A percentile compares a stretch with the other conserved stretches of the same genome.
Evolutionary conservation across 2,329 filamentous ascomycete genomes (phyloP).

Genomic region (Penicillium olsonii): DNA sequence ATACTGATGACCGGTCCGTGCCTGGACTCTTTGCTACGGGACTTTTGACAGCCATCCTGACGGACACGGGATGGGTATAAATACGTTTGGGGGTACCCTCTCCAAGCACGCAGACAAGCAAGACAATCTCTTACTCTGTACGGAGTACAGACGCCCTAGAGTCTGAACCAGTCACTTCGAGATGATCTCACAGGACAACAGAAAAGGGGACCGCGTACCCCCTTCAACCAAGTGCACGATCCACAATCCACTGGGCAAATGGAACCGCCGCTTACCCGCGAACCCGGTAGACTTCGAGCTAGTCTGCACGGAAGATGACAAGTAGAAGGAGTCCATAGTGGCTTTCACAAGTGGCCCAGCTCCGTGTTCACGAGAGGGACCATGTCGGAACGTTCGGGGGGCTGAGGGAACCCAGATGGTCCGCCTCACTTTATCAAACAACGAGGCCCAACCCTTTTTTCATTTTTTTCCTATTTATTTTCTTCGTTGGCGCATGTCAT

Average conservation of each 20-base stretch:
- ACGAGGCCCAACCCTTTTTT: conserved; percentile 33
- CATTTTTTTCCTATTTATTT: not conserved
- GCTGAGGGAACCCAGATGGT: conserved; percentile 10
- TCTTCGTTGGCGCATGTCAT: not conserved
- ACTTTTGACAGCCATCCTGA: conserved; percentile 4
- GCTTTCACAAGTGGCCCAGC: not conserved
- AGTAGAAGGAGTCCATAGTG: not conserved
- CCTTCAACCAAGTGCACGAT: conserved; percentile 6
- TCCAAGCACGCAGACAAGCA: conserved; percentile 6
- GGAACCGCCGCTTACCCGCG: not conserved
- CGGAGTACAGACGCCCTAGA: not conserved
- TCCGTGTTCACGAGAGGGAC: conserved; percentile 3
- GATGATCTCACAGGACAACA: conserved; percentile 16
- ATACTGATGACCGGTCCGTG: conserved; percentile 11
- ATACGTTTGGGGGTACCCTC: conserved; percentile 12
- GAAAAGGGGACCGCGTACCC: conserved; percentile 7
- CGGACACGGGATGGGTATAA: conserved; percentile 18
- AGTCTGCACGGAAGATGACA: conserved; percentile 4
- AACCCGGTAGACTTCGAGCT: conserved; percentile 3
- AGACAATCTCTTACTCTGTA: conserved; percentile 14
- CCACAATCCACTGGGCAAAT: conserved; percentile 13
- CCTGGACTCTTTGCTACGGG: conserved; percentile 1
- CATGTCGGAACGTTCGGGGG: conserved; percentile 22
- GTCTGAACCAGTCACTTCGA: conserved; percentile 11
- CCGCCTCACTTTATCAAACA: conserved; percentile 37